phyloP scores from a whole-genome alignment of 2,329 filamentous ascomycete species.

The Ceratocystiopsis brevicomis region DNA sequence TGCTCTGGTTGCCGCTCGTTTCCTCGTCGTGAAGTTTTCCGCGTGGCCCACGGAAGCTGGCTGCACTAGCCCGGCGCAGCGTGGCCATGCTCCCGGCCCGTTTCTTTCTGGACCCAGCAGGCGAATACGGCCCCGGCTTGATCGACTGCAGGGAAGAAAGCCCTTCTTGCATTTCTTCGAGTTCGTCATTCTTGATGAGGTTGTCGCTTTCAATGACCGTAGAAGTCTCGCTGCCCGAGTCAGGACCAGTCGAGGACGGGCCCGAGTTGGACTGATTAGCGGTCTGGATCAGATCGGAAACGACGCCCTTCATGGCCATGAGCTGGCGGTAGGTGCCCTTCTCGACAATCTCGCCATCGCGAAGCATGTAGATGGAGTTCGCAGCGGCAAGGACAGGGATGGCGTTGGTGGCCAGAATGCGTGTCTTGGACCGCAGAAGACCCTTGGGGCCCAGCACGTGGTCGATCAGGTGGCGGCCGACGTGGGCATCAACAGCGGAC shows the following conservation, averaged over 20 bases:
- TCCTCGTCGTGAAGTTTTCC: slow-evolving; percentile 77
- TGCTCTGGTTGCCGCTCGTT: slow-evolving; percentile 55
- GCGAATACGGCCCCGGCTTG: slow-evolving; percentile 25
- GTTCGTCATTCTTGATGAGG: slow-evolving; percentile 45
- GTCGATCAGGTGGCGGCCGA: slow-evolving; percentile 85
- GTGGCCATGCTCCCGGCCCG: slow-evolving; percentile 57
- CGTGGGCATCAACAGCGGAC: slow-evolving; percentile 95
- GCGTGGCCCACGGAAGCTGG: slow-evolving; percentile 70
- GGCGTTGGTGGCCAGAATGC: slow-evolving; percentile 85
- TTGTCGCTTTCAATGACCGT: slow-evolving; percentile 35
- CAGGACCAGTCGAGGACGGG: slow-evolving; percentile 12
- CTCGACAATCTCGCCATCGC: slow-evolving; percentile 68
- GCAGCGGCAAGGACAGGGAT: slow-evolving; percentile 81
- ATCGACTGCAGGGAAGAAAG: slow-evolving; percentile 63
- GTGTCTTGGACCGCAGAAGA: slow-evolving; percentile 66
- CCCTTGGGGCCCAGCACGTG: slow-evolving; percentile 78
- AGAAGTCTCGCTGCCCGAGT: slow-evolving; percentile 33
- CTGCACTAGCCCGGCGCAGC: slow-evolving; percentile 74
- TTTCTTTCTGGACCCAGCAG: slow-evolving; percentile 23
- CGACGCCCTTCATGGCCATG: slow-evolving; percentile 82
- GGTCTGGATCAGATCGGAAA: slow-evolving; percentile 66
- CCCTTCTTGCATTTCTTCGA: slow-evolving; percentile 62
- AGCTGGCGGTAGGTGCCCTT: slow-evolving; percentile 80
- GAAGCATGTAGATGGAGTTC: slow-evolving; percentile 70
- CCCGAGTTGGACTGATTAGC: slow-evolving; percentile 39